Conservation (phyloP, 164 flowering plant genomes). For the Amborella trichopoda region DNA sequence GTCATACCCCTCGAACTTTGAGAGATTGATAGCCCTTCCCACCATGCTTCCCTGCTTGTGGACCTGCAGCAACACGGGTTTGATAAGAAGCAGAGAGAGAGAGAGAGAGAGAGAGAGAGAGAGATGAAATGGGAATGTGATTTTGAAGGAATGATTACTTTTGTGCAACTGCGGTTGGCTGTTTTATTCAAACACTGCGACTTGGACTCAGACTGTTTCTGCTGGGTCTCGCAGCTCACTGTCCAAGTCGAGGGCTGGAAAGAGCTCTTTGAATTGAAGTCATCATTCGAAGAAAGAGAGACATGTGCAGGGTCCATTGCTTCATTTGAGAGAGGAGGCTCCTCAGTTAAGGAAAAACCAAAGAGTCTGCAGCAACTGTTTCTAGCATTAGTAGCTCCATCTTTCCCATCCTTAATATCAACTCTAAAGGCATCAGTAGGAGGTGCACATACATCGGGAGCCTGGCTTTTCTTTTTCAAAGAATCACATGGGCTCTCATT, state of each 20-base stretch:
- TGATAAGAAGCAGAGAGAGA: neutral
- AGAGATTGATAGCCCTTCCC: constrained; percentile 19
- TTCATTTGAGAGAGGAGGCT: constrained; percentile 13
- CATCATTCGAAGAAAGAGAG: constrained; percentile 13
- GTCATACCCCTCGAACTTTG: constrained; percentile 22
- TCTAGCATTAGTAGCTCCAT: constrained; percentile 15
- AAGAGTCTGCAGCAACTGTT: constrained; percentile 68
- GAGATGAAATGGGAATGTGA: neutral
- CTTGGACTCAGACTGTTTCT: constrained; percentile 18
- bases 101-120: too few species aligned
- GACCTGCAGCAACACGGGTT: constrained; percentile 7
- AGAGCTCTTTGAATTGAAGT: constrained; percentile 13
- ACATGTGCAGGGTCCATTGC: constrained; percentile 12
- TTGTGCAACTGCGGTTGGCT: constrained; percentile 35
- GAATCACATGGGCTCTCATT: constrained; percentile 10
- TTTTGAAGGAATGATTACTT: constrained; percentile 23
- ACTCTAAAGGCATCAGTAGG: constrained; percentile 12
- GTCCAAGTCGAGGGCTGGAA: constrained; percentile 14
- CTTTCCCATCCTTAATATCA: constrained; percentile 12
- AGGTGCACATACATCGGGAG: constrained; percentile 7
- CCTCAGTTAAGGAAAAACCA: constrained; percentile 72
- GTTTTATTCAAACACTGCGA: constrained; percentile 21
- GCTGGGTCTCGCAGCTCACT: constrained; percentile 2
- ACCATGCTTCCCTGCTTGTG: constrained; percentile 19
- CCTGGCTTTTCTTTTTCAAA: constrained; percentile 15